Conservation (phyloP, 2,329 filamentous ascomycete species). For the Amauroascus verrucosus region DNA sequence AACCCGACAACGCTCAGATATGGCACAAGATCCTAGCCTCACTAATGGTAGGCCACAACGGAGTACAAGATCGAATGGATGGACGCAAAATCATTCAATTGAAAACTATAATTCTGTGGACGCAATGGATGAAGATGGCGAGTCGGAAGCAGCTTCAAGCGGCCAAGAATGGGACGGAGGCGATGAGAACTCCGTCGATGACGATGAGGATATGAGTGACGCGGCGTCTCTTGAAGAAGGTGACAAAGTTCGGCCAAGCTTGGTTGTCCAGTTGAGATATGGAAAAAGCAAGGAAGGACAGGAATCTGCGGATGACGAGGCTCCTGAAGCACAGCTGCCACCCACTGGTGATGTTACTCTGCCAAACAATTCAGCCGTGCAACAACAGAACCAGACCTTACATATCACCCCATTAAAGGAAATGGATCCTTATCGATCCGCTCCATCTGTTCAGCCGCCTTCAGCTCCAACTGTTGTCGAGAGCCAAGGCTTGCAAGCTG, state of each 20-base stretch:
- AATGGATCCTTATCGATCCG: background rate
- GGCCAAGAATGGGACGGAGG: constrained; percentile 62
- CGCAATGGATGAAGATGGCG: constrained; percentile 59
- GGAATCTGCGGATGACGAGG: background rate
- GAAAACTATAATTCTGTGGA: constrained; percentile 51
- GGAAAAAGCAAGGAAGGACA: constrained; percentile 21
- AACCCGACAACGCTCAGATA: constrained; percentile 43
- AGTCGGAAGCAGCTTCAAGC: constrained; percentile 49
- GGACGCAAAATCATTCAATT: constrained; percentile 29
- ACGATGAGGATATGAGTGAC: constrained; percentile 35
- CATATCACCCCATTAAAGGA: background rate
- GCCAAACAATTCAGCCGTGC: background rate
- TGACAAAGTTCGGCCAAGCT: constrained; percentile 50
- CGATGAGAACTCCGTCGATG: constrained; percentile 56
- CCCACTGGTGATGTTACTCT: background rate
- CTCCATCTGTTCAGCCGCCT: background rate
- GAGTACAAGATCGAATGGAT: constrained; percentile 13
- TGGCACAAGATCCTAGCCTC: constrained; percentile 24
- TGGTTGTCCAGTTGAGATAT: constrained; percentile 62
- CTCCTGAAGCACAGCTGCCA: background rate
- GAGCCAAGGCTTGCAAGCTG: background rate
- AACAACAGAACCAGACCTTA: background rate
- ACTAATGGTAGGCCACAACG: constrained; percentile 36
- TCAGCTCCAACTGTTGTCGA: background rate
- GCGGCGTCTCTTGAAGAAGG: constrained; percentile 28